These are phyloP conservation scores for Dentiscutata heterogama DNA, from an alignment of 371 early-diverging fungal genomes.

Conservation along the genomic window DNA sequence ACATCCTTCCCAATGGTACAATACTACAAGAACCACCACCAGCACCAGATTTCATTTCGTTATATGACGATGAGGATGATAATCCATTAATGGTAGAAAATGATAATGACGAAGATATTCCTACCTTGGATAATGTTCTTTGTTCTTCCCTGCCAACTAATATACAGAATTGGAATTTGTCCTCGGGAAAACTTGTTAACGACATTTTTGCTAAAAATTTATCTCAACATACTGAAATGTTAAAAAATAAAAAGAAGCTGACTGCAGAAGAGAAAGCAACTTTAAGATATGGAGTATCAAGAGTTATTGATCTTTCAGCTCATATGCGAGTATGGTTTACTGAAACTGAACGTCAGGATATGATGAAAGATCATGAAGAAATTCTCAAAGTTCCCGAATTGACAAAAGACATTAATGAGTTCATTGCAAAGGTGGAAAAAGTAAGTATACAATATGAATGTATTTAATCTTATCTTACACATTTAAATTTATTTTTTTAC, in stretches of 20 bases:
- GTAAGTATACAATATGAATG: constrained; percentile 13
- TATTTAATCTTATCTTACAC: not conserved
- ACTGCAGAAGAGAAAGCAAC: not conserved
- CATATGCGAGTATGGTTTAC: constrained; percentile 21
- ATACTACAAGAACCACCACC: not conserved
- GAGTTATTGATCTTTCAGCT: constrained; percentile 27
- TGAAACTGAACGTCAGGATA: constrained; percentile 1
- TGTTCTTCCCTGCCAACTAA: not conserved
- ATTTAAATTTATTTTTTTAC: constrained; percentile 23
- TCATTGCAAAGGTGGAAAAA: constrained; percentile 19
- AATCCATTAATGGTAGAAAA: not conserved
- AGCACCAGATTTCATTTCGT: not conserved
- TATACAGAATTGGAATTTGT: constrained; percentile 20
- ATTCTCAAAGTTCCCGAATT: constrained; percentile 30
- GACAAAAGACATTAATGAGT: not conserved
- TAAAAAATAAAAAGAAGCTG: constrained; percentile 24
- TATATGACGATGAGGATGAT: not conserved
- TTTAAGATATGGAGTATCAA: constrained; percentile 8
- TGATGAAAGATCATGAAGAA: constrained; percentile 11
- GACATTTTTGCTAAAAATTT: constrained; percentile 21
- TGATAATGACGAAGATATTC: constrained; percentile 1
- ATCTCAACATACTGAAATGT: constrained; percentile 11
- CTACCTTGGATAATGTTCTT: not conserved
- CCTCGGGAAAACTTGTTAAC: not conserved
- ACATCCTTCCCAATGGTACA: not conserved